Base-by-base conservation (phyloP, 148 eudicot genomes). In the Rhododendron griersonianum region DNA sequence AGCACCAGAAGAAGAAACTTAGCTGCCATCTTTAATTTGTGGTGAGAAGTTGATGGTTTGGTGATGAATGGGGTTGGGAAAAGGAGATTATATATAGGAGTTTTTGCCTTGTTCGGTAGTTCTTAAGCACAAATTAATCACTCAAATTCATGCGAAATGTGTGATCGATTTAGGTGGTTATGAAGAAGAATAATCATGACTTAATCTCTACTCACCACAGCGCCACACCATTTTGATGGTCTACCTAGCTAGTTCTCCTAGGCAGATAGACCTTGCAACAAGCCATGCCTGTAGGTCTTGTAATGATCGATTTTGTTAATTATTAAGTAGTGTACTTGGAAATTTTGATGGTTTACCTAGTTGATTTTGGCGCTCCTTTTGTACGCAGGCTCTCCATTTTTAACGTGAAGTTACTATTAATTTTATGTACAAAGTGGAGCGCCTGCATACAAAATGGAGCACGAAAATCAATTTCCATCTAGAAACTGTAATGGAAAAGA, bases 1-100 rank as follows among this genome's bases (percentile, higher is more conserved):
- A 90, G 83, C 84, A 89, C 86, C 5, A 90, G 57, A 39, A 87
- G 35, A 16, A 79, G 83, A 84, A 89, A 51, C 74, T 85, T 86
- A 13, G 69, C 30, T 67, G 69, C 48, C 89, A 90, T 87, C 11
- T 59, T 23, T 67, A 5, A 15, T 18, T 63, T 30, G 19, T 63
- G 35, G 81, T 71, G n/a, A 73, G 39, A 45, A 65, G 35, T 77
- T 7, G 33, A 35, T 39, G 30, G 35, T 69, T 28, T 81, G 71
- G 23, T 81, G 84, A 59, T 45, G 44, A 59, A 55, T 57, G 71
- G 73, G 71, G 30, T 16, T 11, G 39, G 79, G 57, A 8, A 61
- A 47, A 21, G n/a, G 44, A 50, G 33, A 37, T 47, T 35, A 35
- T 83, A 39, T 76, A 73, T 16, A 69, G 50, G 23, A 69, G 6